Evolutionary conservation across 305 asterid genomes (phyloP).

Genomic region (Rubia peregrina): DNA sequence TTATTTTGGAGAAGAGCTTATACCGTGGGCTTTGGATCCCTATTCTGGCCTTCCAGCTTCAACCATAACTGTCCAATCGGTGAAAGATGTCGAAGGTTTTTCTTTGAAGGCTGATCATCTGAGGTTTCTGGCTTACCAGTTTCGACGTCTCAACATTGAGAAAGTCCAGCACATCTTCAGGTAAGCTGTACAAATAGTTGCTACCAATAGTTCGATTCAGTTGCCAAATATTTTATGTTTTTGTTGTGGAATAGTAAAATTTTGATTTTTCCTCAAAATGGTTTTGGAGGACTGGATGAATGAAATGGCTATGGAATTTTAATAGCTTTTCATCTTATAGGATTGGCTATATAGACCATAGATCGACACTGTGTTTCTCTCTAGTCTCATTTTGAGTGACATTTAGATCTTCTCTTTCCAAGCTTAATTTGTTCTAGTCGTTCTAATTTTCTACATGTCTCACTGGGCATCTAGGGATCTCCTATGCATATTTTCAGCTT

Average conservation of each 20-base stretch:
- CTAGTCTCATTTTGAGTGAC: too few species aligned
- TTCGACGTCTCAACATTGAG: conserved; percentile 47
- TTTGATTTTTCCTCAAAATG: too few species aligned
- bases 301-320: neutral
- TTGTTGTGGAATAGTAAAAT: too few species aligned
- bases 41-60: conserved; percentile 50
- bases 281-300: neutral
- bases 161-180: conserved; percentile 48
- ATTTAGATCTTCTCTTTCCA: too few species aligned
- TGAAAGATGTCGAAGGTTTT: conserved; percentile 59
- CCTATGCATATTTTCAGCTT: too few species aligned
- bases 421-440: too few species aligned
- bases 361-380: too few species aligned
- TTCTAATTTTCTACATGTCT: too few species aligned
- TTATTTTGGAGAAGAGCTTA: conserved; percentile 58
- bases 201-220: neutral
- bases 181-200: conserved; percentile 14
- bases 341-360: too few species aligned
- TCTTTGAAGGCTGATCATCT: conserved; percentile 48
- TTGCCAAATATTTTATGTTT: too few species aligned
- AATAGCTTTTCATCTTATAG: too few species aligned
- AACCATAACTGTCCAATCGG: conserved; percentile 50
- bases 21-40: conserved; percentile 70
- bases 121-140: conserved; percentile 46
- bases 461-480: too few species aligned